These are phyloP conservation scores for Geotrichum phurueaensis DNA, from an alignment of 1,139 yeast species.

Conservation along the genomic window DNA sequence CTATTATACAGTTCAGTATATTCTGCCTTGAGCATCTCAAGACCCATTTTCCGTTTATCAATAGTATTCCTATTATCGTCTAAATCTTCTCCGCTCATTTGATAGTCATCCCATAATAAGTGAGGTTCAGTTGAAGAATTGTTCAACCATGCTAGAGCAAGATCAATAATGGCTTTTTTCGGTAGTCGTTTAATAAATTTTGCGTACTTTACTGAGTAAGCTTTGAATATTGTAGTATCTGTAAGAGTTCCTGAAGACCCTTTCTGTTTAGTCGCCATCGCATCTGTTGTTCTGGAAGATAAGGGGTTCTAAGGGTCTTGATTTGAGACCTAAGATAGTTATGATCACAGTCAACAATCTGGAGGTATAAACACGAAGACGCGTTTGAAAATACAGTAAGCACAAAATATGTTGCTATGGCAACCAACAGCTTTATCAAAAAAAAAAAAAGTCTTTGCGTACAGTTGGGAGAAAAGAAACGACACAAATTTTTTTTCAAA, in stretches of 20 bases:
- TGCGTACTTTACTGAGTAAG: slow-evolving; percentile 14
- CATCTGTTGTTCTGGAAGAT: not conserved
- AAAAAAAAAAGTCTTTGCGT: not conserved
- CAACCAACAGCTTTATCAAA: not conserved
- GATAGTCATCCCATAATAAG: slow-evolving; percentile 9
- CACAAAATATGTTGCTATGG: not conserved
- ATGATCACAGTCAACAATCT: not conserved
- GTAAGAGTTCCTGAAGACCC: not conserved
- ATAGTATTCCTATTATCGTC: not conserved
- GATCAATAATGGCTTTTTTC: slow-evolving; percentile 14
- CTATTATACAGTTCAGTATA: slow-evolving; percentile 19
- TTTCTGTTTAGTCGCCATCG: not conserved
- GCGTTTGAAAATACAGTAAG: not conserved
- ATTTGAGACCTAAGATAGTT: not conserved
- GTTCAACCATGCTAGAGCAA: slow-evolving; percentile 22
- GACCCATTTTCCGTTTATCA: not conserved
- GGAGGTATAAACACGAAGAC: not conserved
- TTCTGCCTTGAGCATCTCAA: slow-evolving; percentile 18
- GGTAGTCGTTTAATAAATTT: slow-evolving; percentile 4
- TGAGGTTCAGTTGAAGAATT: slow-evolving; percentile 19
- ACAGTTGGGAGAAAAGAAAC: slow-evolving; percentile 4
- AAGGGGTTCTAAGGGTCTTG: not conserved
- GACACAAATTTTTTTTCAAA: not conserved
- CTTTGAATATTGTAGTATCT: slow-evolving; percentile 10
- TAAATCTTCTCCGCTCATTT: slow-evolving; percentile 1